Conservation (phyloP, 2,329 filamentous ascomycete species). For the Blastomyces parvus region DNA sequence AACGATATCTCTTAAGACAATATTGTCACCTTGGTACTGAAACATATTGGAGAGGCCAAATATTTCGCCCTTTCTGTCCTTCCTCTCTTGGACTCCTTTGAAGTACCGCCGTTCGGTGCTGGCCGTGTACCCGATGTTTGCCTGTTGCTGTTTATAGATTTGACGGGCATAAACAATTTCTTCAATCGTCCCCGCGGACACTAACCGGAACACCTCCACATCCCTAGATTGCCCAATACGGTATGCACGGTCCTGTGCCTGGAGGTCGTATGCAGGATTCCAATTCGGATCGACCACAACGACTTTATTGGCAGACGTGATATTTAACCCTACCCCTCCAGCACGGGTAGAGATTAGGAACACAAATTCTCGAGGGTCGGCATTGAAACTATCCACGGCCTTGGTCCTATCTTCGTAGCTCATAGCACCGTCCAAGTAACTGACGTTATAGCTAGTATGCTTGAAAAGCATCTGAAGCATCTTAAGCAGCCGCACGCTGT, state of each 20-base stretch:
- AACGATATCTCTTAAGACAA: conserved; percentile 86
- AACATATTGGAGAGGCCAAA: conserved; percentile 87
- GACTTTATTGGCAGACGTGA: conserved; percentile 95
- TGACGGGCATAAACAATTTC: conserved; percentile 95
- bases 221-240: conserved; percentile 87
- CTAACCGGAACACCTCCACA: conserved; percentile 88
- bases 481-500: conserved; percentile 73
- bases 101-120: conserved; percentile 91
- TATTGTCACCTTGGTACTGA: conserved; percentile 65
- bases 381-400: conserved; percentile 84
- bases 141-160: conserved; percentile 98
- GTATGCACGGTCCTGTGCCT: conserved; percentile 93
- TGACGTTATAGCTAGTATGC: conserved; percentile 81
- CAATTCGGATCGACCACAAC: conserved; percentile 96
- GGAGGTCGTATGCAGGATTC: conserved; percentile 91
- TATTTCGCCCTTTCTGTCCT: conserved; percentile 78
- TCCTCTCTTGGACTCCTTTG: conserved; percentile 79
- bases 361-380: conserved; percentile 76
- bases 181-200: conserved; percentile 87
- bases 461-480: conserved; percentile 81
- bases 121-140: conserved; percentile 92
- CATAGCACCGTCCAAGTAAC: conserved; percentile 80
- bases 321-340: conserved; percentile 88
- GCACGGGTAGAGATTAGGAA: conserved; percentile 93
- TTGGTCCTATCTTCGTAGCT: conserved; percentile 72